Conservation (phyloP, 106 monocot species). For the Acorus calamus region DNA sequence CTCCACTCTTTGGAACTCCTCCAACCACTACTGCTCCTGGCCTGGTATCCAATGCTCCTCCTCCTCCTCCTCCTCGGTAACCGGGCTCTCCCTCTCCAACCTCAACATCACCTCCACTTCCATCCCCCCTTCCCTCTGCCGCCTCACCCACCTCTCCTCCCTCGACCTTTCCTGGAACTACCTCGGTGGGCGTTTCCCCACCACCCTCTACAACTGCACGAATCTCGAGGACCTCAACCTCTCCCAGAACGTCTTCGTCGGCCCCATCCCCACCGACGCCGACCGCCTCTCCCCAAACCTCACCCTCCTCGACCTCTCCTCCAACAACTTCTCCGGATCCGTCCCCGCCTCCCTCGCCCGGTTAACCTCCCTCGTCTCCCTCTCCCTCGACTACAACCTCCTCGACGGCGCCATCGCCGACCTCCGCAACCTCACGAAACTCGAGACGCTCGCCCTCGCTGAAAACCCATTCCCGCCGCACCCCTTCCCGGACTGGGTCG, state of each 20-base stretch:
- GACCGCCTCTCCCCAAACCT: constrained; percentile 6
- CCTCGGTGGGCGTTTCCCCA: constrained; percentile 37
- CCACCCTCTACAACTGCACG: constrained; percentile 36
- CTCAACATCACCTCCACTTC: not conserved
- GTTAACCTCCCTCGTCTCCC: constrained; percentile 6
- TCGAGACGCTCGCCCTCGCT: constrained; percentile 28
- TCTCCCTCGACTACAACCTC: constrained; percentile 45
- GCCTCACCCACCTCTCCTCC: constrained; percentile 32
- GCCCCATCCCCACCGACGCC: constrained; percentile 20
- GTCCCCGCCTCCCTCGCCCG: constrained; percentile 32
- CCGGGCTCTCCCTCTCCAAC: constrained; percentile 11
- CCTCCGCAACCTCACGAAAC: constrained; percentile 27
- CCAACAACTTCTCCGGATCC: constrained; percentile 52
- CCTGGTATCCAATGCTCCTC: constrained; percentile 23
- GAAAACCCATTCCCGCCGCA: constrained; percentile 31
- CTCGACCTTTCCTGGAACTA: constrained; percentile 46
- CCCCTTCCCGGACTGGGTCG: constrained; percentile 10
- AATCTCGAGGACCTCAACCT: constrained; percentile 43
- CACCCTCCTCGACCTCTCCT: constrained; percentile 11
- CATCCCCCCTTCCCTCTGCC: constrained; percentile 37
- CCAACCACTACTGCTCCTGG: constrained; percentile 37
- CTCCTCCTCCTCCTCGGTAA: constrained; percentile 22
- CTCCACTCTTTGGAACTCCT: constrained; percentile 28
- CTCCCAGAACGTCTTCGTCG: constrained; percentile 42
- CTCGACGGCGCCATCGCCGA: constrained; percentile 31